Evolutionary conservation across 2,329 filamentous ascomycete genomes (phyloP), one percentile per base, ranked within the genome.

Genomic region (Westerdykella sp.): DNA sequence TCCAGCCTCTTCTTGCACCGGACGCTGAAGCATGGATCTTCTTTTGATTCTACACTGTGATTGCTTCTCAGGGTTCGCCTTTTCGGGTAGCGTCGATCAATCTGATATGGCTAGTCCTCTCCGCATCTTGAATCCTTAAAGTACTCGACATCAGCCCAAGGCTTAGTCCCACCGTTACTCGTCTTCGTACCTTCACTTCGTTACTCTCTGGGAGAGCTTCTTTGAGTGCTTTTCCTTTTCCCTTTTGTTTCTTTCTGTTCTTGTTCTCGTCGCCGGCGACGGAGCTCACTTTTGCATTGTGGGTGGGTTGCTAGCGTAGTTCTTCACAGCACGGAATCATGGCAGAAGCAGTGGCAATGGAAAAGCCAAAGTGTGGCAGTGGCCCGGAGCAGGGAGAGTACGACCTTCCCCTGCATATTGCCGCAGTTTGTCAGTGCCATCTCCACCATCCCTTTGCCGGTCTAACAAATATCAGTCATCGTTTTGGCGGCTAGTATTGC

Each of bases 371-470:
- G 16, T 67, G 64, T 45, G 63, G 62, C 13, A 63, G 60, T 41
- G 57, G 59, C 15, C 49, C 41, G 9, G 54, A 59, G 42, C 50
- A 37, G 32, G 59, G 53, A n/a, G 53, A 34, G 1, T 68, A 67
- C 36, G 62, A 68, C 39, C 59, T 68, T 34, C 60, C 63, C 22
- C 51, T 69, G 30, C 65, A 69, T 46, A 59, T 68, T 36, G 60
- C 55, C 44, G 66, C 64, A 41, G 57, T 69, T 34, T 68, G 65
- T 68, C 57, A 55, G 64, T 61, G 5, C 18, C 10, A 12, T 32
- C 2, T 6, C 25, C 14, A 35, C 7, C 16, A 35, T 9, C 32
- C 3, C 12, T 35, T 35, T 6, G 32, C n/a, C n/a, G 6, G 3
- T 35, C 54, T 64, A 49, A 63, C 39, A 3, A 6, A 2, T n/a